Evolutionary conservation across 2,329 filamentous ascomycete genomes (phyloP).

Genomic region (Penicillium sp.): DNA sequence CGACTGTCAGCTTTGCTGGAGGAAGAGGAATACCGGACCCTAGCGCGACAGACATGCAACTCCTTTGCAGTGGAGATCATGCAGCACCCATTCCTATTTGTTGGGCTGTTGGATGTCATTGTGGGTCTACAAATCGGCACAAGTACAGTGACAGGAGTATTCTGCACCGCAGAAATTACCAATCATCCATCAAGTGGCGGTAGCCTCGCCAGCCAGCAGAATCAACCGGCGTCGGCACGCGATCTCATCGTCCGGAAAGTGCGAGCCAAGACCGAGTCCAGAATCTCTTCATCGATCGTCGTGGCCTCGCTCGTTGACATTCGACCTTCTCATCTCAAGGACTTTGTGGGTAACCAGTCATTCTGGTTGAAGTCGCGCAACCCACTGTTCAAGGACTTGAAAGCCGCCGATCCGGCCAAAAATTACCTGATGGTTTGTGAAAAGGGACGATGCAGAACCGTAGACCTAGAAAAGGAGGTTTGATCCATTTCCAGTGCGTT

Average conservation of each 20-base stretch:
- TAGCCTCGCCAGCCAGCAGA: conserved; percentile 15
- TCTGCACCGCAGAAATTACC: conserved; percentile 37
- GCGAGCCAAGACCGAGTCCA: conserved; percentile 34
- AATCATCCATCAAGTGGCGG: conserved; percentile 12
- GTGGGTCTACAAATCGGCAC: conserved; percentile 72
- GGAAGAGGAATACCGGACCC: conserved; percentile 60
- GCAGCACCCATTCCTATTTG: conserved; percentile 90
- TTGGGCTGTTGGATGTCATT: conserved; percentile 72
- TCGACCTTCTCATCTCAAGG: conserved; percentile 32
- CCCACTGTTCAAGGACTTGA: conserved; percentile 37
- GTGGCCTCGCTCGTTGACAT: conserved; percentile 39
- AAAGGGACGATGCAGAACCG: conserved; percentile 33
- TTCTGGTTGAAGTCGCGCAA: conserved; percentile 42
- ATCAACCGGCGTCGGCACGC: conserved; percentile 27
- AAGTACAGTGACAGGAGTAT: conserved; percentile 57
- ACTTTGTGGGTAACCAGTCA: conserved; percentile 35
- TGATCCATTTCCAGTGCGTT: background rate
- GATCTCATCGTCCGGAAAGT: conserved; percentile 33
- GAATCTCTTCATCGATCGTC: conserved; percentile 33
- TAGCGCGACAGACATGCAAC: conserved; percentile 71
- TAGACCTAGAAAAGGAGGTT: conserved; percentile 27
- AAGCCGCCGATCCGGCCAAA: conserved; percentile 32
- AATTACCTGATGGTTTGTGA: conserved; percentile 43
- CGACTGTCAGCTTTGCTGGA: conserved; percentile 69
- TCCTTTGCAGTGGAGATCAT: conserved; percentile 90